Evolutionary conservation across 2,329 filamentous ascomycete species (phyloP), one percentile per base, ranked within the genome.

Genomic region (Verticillium nonalfalfae): DNA sequence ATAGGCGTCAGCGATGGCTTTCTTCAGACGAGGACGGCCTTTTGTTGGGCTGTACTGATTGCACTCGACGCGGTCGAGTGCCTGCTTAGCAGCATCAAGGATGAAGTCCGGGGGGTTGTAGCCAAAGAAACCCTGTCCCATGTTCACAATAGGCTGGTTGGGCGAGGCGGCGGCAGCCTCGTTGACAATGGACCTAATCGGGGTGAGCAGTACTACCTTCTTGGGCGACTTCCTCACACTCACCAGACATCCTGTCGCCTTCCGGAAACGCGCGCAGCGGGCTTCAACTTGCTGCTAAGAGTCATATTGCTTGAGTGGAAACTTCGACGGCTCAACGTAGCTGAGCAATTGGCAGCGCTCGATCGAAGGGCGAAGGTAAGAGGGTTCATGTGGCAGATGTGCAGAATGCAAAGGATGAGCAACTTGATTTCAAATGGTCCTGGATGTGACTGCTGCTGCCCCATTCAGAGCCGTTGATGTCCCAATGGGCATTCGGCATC

Each of bases 31-130:
- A 52, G 95, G 94, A 7, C 94, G 88, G 63, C 95, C 95, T 82
- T 93, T 95, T 21, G 95, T 97, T 2, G 93, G 95, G 26, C 93
- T 94, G 82, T 99, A 99, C 81, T 99, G 95, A 76, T 99, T 99
- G 83, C 94, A 97, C 67, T 98, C 95, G 26, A 99, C 94, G 59
- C 87, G 85, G 71, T 97, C 89, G 59, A 99, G 84, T 45, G 94
- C 93, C 45, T 89, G 81, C 76, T 97, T 98, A 59, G 95, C 95
- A 52, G 95, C 95, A 68, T 97, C 85, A 66, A 97, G 81, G 66
- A 97, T 92, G 75, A 97, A 98, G 39, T 88, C 76, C 7, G 94
- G 94, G 61, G 94, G 94, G 72, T 98, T 98, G 76, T 98, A 98
- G 62, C 94, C 94, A 68, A 92, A 93, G 81, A 92, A 92, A 60